Conservation (phyloP, 2,329 filamentous ascomycete genomes). For the Pseudogymnoascus sp. region DNA sequence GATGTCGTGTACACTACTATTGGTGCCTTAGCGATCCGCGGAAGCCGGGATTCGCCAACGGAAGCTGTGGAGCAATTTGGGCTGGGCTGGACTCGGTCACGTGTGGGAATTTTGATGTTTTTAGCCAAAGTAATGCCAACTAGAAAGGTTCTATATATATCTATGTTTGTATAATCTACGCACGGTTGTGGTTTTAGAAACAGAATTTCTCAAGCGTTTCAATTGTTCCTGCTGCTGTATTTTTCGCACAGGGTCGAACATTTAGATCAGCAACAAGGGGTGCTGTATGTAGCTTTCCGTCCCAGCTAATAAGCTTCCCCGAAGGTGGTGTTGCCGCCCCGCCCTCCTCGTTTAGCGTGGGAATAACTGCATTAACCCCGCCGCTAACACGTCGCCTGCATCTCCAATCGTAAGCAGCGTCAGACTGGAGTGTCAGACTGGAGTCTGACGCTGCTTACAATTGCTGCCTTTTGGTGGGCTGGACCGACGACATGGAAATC, state of each 20-base stretch:
- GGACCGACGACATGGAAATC: too few relatives aligned
- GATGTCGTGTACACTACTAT: not conserved
- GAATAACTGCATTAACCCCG: not conserved
- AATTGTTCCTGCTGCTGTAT: not conserved
- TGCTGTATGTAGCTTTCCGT: not conserved
- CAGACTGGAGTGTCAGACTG: too few relatives aligned
- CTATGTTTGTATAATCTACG: not conserved
- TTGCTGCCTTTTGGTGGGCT: not conserved
- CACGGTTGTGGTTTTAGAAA: not conserved
- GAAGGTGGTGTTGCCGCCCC: not conserved
- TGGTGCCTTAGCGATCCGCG: not conserved
- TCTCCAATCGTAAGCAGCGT: not conserved
- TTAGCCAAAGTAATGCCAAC: not conserved
- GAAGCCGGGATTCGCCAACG: not conserved
- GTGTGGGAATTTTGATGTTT: not conserved
- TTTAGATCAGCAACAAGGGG: not conserved
- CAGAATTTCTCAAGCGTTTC: not conserved
- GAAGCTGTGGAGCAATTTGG: not conserved
- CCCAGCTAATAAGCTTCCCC: not conserved
- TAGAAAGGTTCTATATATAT: not conserved
- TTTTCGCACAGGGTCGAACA: not conserved
- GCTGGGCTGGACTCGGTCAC: not conserved
- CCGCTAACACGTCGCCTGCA: not conserved
- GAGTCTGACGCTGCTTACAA: not conserved
- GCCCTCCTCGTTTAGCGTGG: not conserved